phyloP scores from a whole-genome alignment of 1,284 basidiomycete species.

The Microbotryomycetes sp. region DNA sequence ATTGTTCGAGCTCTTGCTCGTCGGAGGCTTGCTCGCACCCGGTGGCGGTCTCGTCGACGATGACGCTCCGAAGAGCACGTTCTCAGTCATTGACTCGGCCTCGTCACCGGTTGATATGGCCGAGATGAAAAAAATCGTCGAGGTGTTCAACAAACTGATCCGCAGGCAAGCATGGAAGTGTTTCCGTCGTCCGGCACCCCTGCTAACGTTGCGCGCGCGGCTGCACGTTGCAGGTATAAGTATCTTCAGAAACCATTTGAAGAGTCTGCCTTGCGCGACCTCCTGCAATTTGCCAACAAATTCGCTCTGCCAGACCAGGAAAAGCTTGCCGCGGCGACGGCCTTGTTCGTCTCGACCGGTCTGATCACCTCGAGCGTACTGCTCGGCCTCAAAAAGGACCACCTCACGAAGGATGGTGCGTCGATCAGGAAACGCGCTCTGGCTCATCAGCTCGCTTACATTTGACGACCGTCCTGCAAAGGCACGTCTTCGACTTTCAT shows the following conservation, averaged over 20 bases:
- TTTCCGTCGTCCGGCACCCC: too few relatives aligned
- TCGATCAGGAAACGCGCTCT: slow-evolving; percentile 4
- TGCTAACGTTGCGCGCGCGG: too few relatives aligned
- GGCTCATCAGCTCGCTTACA: background rate
- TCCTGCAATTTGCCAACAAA: slow-evolving; percentile 62
- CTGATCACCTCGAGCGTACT: slow-evolving; percentile 67
- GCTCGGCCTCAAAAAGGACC: slow-evolving; percentile 78
- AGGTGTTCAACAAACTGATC: slow-evolving; percentile 90
- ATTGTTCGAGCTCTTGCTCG: slow-evolving; percentile 88
- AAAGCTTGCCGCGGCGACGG: slow-evolving; percentile 72
- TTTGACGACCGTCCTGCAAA: slow-evolving; percentile 5
- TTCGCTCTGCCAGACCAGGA: slow-evolving; percentile 47
- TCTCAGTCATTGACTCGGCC: slow-evolving; percentile 67
- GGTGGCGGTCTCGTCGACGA: slow-evolving; percentile 88
- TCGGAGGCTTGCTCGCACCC: slow-evolving; percentile 90
- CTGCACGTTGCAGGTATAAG: slow-evolving; percentile 63
- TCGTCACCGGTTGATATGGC: slow-evolving; percentile 59
- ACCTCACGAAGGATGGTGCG: slow-evolving; percentile 84
- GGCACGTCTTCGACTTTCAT: slow-evolving; percentile 63
- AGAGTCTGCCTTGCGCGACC: slow-evolving; percentile 67
- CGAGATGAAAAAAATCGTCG: slow-evolving; percentile 84
- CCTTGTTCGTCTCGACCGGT: slow-evolving; percentile 72
- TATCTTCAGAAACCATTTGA: slow-evolving; percentile 96
- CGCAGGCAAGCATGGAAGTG: slow-evolving; percentile 56
- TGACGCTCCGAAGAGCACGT: slow-evolving; percentile 66